Evolutionary conservation across 768 basidiomycete species (phyloP).

Genomic region (Russula olivacea): DNA sequence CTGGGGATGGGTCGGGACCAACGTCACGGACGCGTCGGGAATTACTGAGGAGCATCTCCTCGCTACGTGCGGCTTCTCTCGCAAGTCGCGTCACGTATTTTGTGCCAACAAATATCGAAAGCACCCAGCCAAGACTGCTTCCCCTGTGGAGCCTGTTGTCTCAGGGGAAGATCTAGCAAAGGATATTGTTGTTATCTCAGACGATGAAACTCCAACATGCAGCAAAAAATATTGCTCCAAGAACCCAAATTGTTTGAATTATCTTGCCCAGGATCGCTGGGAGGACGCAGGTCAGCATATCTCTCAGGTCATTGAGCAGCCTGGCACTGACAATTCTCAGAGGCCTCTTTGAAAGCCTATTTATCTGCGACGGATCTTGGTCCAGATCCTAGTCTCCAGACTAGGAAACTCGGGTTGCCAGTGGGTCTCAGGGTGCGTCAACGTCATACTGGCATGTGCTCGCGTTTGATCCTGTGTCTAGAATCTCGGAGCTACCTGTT

Average conservation of each 20-base stretch:
- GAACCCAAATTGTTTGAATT: constrained; percentile 84
- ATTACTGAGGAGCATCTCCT: constrained; percentile 64
- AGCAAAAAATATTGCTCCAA: constrained; percentile 57
- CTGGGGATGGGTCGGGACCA: constrained; percentile 82
- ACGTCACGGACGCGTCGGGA: constrained; percentile 47
- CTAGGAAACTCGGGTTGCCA: constrained; percentile 35
- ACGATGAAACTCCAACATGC: constrained; percentile 55
- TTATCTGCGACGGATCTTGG: constrained; percentile 18
- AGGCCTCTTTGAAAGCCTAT: constrained; percentile 29
- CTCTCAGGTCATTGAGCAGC: constrained; percentile 13
- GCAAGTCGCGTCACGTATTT: constrained; percentile 43
- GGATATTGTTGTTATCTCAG: constrained; percentile 65
- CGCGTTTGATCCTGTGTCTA: constrained; percentile 30
- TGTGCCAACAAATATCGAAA: constrained; percentile 54
- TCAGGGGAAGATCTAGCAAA: constrained; percentile 45
- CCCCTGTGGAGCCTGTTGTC: constrained; percentile 19
- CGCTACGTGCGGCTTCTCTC: constrained; percentile 61
- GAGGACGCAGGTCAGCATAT: constrained; percentile 54
- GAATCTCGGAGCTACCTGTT: constrained; percentile 97
- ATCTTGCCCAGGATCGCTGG: constrained; percentile 81
- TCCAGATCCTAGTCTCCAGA: constrained; percentile 14
- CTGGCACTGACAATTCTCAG: constrained; percentile 5
- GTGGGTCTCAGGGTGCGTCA: constrained; percentile 67
- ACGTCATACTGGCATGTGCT: constrained; percentile 2
- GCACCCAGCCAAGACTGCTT: constrained; percentile 24